These are phyloP conservation scores for Pycnococcus provasolii DNA, from an alignment of 139 green algal genomes.

Conservation along the genomic window DNA sequence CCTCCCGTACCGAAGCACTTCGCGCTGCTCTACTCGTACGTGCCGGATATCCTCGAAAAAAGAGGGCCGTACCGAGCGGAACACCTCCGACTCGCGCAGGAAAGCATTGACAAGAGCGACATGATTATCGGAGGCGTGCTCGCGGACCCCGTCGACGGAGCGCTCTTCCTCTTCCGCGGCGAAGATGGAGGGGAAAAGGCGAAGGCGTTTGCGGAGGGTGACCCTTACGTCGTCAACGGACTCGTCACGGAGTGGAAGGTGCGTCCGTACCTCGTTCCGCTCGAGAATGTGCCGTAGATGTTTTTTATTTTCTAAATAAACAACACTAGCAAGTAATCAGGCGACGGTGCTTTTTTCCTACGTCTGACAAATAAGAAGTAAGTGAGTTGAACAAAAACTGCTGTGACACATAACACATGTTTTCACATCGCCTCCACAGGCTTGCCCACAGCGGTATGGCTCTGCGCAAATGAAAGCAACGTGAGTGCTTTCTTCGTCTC, in stretches of 20 bases:
- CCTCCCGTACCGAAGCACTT: neutral
- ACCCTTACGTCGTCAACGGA: neutral
- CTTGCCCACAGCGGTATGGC: too few species aligned
- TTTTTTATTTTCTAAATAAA: too few species aligned
- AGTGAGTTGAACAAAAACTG: too few species aligned
- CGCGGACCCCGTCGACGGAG: constrained; percentile 14
- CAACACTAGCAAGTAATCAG: too few species aligned
- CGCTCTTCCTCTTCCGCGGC: constrained; percentile 10
- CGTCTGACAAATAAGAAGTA: too few species aligned
- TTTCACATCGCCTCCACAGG: too few species aligned
- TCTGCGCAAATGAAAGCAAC: too few species aligned
- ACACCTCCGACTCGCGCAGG: neutral
- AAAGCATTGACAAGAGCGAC: constrained; percentile 5
- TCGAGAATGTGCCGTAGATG: too few species aligned
- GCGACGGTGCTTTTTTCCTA: too few species aligned
- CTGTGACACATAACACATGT: too few species aligned
- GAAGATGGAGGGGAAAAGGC: neutral
- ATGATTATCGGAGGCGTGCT: constrained; percentile 10
- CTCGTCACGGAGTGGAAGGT: too few species aligned
- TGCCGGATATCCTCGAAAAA: constrained; percentile 17
- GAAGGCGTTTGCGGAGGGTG: neutral
- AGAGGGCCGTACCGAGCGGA: constrained; percentile 8
- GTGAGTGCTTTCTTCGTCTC: neutral
- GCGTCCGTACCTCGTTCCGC: too few species aligned
- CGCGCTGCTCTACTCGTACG: constrained; percentile 15